phyloP scores from a whole-genome alignment of 1,284 basidiomycete genomes.

The Pascua guehoae region DNA sequence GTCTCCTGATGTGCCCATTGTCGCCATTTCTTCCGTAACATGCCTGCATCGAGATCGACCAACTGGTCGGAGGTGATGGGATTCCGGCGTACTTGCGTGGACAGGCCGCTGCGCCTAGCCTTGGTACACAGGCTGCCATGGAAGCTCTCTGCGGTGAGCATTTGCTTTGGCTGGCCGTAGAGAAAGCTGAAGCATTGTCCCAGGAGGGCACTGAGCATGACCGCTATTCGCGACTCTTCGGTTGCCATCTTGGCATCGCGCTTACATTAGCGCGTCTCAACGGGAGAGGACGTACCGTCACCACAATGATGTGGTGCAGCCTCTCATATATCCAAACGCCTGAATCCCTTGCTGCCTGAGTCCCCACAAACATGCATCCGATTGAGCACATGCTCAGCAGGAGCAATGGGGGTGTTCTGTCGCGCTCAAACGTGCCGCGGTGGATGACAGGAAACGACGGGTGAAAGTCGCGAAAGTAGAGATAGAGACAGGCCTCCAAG shows the following conservation, averaged over 20 bases:
- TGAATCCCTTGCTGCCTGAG: conserved; percentile 9
- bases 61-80: conserved; percentile 6
- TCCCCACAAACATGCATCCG: conserved; percentile 17
- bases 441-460: conserved; percentile 38
- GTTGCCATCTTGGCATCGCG: conserved; percentile 8
- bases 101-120: conserved; percentile 11
- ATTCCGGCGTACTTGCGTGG: not conserved
- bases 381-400: conserved; percentile 24
- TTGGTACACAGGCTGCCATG: conserved; percentile 5
- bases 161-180: conserved; percentile 9
- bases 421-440: conserved; percentile 25
- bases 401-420: conserved; percentile 34
- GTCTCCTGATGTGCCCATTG: conserved; percentile 14
- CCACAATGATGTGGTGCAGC: conserved; percentile 6
- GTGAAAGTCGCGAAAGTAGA: conserved; percentile 44
- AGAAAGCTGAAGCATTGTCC: conserved; percentile 16
- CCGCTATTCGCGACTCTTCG: conserved; percentile 1
- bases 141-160: conserved; percentile 13
- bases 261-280: not conserved
- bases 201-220: conserved; percentile 6
- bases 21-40: conserved; percentile 3
- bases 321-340: conserved; percentile 15
- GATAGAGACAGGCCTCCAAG: conserved; percentile 18
- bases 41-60: not conserved
- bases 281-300: not conserved